A percentile compares a stretch with the other conserved stretches of the same genome.
These are phyloP conservation scores for Mycena metata DNA, from an alignment of 768 basidiomycete genomes.

Conservation along the genomic window DNA sequence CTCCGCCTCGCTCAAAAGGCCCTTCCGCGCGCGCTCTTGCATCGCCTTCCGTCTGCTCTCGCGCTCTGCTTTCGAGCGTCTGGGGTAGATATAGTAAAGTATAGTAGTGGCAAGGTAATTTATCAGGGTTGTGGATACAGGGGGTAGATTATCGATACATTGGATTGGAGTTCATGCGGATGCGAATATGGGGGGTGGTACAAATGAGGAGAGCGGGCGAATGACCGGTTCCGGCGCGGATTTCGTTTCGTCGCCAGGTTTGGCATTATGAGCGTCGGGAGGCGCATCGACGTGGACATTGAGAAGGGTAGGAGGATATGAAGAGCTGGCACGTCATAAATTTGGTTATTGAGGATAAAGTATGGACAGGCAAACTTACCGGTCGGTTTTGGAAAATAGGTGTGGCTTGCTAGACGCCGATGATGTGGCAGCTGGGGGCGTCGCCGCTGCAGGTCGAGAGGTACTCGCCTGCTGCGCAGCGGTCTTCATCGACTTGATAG, in stretches of 20 bases:
- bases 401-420: constrained; percentile 35
- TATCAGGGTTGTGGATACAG: constrained; percentile 42
- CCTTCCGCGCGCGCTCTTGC: constrained; percentile 81
- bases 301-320: constrained; percentile 40
- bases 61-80: constrained; percentile 81
- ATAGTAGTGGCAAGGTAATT: background rate
- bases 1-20: constrained; percentile 70
- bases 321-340: constrained; percentile 75
- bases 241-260: constrained; percentile 48
- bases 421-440: constrained; percentile 32
- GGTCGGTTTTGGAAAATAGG: constrained; percentile 66
- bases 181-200: constrained; percentile 78
- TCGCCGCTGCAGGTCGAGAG: constrained; percentile 36
- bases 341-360: constrained; percentile 58
- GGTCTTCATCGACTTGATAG: constrained; percentile 54
- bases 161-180: constrained; percentile 62
- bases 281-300: constrained; percentile 32
- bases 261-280: constrained; percentile 38
- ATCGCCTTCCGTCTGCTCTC: constrained; percentile 79
- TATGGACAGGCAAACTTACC: constrained; percentile 65
- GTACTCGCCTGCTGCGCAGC: constrained; percentile 42
- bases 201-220: constrained; percentile 62
- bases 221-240: constrained; percentile 52
- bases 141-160: constrained; percentile 45
- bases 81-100: constrained; percentile 42